These are phyloP conservation scores for Lomentospora prolificans DNA, from an alignment of 2,329 filamentous ascomycete genomes.

Conservation along the genomic window DNA sequence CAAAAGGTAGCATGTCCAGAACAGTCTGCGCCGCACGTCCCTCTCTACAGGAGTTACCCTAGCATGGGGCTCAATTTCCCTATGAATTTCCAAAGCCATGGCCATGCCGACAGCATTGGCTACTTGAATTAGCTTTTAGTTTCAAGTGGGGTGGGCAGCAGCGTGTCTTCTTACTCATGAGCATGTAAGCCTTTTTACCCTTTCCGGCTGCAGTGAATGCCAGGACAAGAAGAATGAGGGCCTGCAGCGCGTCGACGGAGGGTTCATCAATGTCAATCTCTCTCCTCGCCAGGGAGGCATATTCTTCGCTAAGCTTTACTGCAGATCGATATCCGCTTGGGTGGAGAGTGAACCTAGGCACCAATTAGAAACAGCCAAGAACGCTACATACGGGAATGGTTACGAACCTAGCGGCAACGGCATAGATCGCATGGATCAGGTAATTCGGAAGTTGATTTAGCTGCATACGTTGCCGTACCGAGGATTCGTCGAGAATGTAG, in stretches of 20 bases:
- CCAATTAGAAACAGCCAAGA: constrained; percentile 5
- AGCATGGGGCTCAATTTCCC: constrained; percentile 57
- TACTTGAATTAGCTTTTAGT: constrained; percentile 29
- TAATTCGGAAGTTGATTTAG: constrained; percentile 53
- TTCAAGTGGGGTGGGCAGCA: neutral
- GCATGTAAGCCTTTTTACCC: constrained; percentile 81
- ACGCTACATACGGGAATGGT: neutral
- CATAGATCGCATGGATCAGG: constrained; percentile 47
- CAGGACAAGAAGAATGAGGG: constrained; percentile 63
- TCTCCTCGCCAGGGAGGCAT: constrained; percentile 56
- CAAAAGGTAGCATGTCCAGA: constrained; percentile 83
- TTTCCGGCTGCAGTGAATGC: constrained; percentile 69
- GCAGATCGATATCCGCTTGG: constrained; percentile 58
- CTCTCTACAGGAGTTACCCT: constrained; percentile 58
- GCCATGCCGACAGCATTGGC: constrained; percentile 74
- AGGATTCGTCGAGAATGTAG: constrained; percentile 69
- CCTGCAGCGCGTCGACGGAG: constrained; percentile 66
- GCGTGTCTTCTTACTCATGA: constrained; percentile 50
- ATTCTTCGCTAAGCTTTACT: constrained; percentile 60
- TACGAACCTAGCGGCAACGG: constrained; percentile 50
- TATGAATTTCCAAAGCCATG: constrained; percentile 69
- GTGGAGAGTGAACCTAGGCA: constrained; percentile 56
- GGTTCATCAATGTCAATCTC: constrained; percentile 74
- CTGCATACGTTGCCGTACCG: constrained; percentile 61
- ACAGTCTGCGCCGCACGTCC: constrained; percentile 68